These are phyloP conservation scores for Phoma herbarum DNA, from an alignment of 2,329 filamentous ascomycete genomes.

Conservation along the genomic window DNA sequence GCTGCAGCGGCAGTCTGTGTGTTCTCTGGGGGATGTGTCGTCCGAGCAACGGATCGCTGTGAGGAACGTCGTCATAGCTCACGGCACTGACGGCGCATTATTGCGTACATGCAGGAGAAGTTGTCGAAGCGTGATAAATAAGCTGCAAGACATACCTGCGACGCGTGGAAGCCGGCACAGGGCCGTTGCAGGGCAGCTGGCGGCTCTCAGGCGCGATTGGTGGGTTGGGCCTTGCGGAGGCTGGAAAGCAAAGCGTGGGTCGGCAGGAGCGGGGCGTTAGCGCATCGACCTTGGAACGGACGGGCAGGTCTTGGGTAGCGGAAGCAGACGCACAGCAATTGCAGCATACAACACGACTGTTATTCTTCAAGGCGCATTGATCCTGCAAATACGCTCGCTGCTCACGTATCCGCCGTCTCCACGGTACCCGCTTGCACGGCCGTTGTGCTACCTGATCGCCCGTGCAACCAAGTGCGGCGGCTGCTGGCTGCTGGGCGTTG, in stretches of 20 bases:
- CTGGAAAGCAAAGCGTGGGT: background rate
- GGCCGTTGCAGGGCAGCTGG: conserved; percentile 1
- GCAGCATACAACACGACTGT: background rate
- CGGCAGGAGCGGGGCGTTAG: conserved; percentile 7
- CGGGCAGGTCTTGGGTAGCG: background rate
- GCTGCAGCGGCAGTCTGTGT: conserved; percentile 13
- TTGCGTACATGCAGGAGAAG: background rate
- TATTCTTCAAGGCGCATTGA: background rate
- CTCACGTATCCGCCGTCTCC: background rate
- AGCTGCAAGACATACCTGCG: background rate
- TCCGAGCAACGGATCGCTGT: conserved; percentile 13
- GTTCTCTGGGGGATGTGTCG: conserved; percentile 16
- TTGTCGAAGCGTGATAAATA: background rate
- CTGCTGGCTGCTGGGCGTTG: background rate
- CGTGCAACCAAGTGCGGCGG: conserved; percentile 6
- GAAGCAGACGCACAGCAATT: background rate
- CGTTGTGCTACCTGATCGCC: conserved; percentile 17
- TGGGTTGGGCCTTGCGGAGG: conserved; percentile 1
- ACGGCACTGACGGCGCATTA: background rate
- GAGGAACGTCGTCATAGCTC: conserved; percentile 10
- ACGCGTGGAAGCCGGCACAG: background rate
- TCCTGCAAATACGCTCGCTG: background rate
- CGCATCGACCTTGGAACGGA: background rate
- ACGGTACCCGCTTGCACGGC: background rate
- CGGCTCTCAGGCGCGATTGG: background rate